Evolutionary conservation across 1,139 yeast genomes (phyloP).

Genomic region (Zygosaccharomyces pseudobailii): DNA sequence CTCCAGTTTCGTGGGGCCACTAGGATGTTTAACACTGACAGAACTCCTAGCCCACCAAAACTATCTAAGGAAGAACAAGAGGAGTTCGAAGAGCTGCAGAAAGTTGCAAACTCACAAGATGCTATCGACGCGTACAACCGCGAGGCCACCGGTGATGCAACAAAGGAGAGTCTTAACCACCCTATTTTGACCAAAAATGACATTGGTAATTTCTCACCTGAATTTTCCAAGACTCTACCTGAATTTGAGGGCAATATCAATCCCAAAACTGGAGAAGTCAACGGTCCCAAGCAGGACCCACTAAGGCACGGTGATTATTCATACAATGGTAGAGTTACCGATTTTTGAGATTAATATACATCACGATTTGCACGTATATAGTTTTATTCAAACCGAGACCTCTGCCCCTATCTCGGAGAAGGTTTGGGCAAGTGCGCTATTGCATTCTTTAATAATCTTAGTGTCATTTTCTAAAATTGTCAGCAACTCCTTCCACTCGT

Average conservation of each 20-base stretch:
- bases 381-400: not conserved
- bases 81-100: conserved; percentile 84
- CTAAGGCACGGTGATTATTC: conserved; percentile 90
- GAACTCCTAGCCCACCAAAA: conserved; percentile 73
- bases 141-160: conserved; percentile 39
- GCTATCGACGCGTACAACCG: conserved; percentile 74
- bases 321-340: conserved; percentile 93
- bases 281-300: conserved; percentile 99
- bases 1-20: not conserved
- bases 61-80: conserved; percentile 84
- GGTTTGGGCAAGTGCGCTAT: conserved; percentile 15
- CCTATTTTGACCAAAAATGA: conserved; percentile 47
- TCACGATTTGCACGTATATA: not conserved
- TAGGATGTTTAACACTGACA: conserved; percentile 15
- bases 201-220: conserved; percentile 64
- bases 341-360: conserved; percentile 47
- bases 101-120: conserved; percentile 72
- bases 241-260: conserved; percentile 95
- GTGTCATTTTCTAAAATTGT: conserved; percentile 23
- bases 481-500: conserved; percentile 27
- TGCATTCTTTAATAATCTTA: conserved; percentile 24
- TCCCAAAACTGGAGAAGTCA: conserved; percentile 90
- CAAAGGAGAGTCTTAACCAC: conserved; percentile 35
- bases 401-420: conserved; percentile 15
- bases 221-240: conserved; percentile 71